Evolutionary conservation across 2,329 filamentous ascomycete genomes (phyloP), one percentile per base, ranked within the genome.

Genomic region (Davidsoniella virescens): DNA sequence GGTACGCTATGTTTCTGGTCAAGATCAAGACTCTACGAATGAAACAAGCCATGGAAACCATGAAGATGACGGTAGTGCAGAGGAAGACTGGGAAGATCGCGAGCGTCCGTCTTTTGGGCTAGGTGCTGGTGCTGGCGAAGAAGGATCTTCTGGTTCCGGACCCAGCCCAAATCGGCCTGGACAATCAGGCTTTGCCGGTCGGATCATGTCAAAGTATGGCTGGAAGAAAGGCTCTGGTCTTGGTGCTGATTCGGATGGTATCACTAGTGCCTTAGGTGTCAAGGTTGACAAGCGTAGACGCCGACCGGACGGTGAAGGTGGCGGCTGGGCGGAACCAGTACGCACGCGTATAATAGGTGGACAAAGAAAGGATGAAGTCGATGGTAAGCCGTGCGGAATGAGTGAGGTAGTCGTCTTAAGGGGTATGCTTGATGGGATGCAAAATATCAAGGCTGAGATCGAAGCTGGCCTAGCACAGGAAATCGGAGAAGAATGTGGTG

Each of bases 171-270:
- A 69, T 51, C 78, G 80, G 2, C 87, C 87, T 0, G 86, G 87
- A 14, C 84, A 94, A 63, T 76, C 80, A 56, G 84, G 82, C 47
- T 94, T 94, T 63, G 92, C 87, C 0, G 78, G 87, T 56, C 82
- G 87, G 33, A 75, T 96, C 51, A 87, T 98, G 78, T 76, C 78
- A 54, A 96, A 95, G 62, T 92, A 94, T 66, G 92, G 92, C 50
- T 96, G 88, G 85, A 82, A 80, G 36, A 82, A 88, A 59, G 92
- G 92, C 20, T 75, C 82, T 55, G 92, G 92, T 17, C 76, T 98
- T 3, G 92, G 92, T 56, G 87, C 86, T 14, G 76, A 81, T 55
- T 79, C 78, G 29, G 78, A 80, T 20, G 92, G 92, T 54, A 95
- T 98, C 58, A 73, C 86, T 49, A 85, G 87, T 18, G 85, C 88